Evolutionary conservation across 169 alveolate species (phyloP).

Genomic region (Plasmodium fragile): DNA sequence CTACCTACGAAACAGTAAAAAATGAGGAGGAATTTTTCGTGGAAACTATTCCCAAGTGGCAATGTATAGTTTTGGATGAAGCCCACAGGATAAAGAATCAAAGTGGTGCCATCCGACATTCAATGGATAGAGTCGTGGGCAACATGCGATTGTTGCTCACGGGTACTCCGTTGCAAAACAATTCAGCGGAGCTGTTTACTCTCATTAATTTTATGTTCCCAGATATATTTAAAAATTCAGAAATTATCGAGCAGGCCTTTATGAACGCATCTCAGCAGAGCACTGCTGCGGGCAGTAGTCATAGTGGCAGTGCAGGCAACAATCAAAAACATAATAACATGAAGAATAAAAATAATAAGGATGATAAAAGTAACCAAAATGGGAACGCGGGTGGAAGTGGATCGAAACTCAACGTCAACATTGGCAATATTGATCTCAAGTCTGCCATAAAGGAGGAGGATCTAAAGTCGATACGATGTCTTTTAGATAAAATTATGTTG

Average conservation of each 20-base stretch:
- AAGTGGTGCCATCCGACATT: conserved; percentile 93
- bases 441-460: conserved; percentile 83
- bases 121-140: conserved; percentile 91
- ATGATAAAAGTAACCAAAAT: conserved; percentile 25
- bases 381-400: neutral
- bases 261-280: conserved; percentile 57
- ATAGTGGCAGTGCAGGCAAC: neutral
- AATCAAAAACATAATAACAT: conserved; percentile 7
- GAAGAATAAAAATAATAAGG: conserved; percentile 43
- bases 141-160: conserved; percentile 93
- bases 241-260: conserved; percentile 94
- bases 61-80: conserved; percentile 97
- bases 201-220: conserved; percentile 97
- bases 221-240: conserved; percentile 95
- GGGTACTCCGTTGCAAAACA: conserved; percentile 97
- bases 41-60: conserved; percentile 93
- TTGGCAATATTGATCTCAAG: conserved; percentile 75
- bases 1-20: conserved; percentile 94
- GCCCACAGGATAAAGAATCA: conserved; percentile 99
- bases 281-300: neutral
- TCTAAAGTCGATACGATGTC: conserved; percentile 85
- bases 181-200: conserved; percentile 95
- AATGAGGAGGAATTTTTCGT: conserved; percentile 92
- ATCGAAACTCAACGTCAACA: conserved; percentile 27
- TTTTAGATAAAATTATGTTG: conserved; percentile 89